Evolutionary conservation across 495 filamentous ascomycete species (phyloP).

Genomic region (Neurospora africana): DNA sequence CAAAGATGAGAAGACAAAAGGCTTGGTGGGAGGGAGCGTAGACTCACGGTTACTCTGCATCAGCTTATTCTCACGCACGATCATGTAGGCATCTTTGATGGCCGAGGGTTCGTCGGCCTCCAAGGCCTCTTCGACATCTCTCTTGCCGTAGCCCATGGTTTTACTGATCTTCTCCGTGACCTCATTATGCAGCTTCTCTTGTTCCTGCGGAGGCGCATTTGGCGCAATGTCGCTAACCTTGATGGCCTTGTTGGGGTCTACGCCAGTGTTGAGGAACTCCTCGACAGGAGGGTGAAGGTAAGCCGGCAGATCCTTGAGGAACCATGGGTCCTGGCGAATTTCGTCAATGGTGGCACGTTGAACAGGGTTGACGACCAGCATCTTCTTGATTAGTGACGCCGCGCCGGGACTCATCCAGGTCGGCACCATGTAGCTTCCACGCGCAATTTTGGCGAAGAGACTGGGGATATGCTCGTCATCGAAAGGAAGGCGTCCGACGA

Average conservation of each 20-base stretch:
- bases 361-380: conserved; percentile 91
- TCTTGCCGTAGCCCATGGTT: conserved; percentile 93
- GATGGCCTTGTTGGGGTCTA: conserved; percentile 82
- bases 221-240: conserved; percentile 68
- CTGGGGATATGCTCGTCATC: conserved; percentile 76
- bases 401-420: conserved; percentile 80
- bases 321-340: conserved; percentile 93
- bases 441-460: conserved; percentile 33
- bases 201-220: conserved; percentile 62
- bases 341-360: conserved; percentile 88
- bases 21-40: background rate
- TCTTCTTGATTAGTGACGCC: conserved; percentile 73
- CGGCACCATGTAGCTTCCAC: conserved; percentile 77
- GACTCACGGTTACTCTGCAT: conserved; percentile 88
- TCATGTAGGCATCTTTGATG: conserved; percentile 97
- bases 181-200: conserved; percentile 80
- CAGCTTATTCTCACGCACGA: conserved; percentile 93
- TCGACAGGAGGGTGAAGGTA: conserved; percentile 87
- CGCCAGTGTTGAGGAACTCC: conserved; percentile 86
- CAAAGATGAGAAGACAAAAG: background rate
- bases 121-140: conserved; percentile 90
- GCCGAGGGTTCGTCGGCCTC: conserved; percentile 87
- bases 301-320: conserved; percentile 68
- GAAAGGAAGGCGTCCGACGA: conserved; percentile 86
- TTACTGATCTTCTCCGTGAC: conserved; percentile 91